These are phyloP conservation scores for Trichoderma semiorbis DNA, from an alignment of 2,329 filamentous ascomycete species.

Conservation along the genomic window DNA sequence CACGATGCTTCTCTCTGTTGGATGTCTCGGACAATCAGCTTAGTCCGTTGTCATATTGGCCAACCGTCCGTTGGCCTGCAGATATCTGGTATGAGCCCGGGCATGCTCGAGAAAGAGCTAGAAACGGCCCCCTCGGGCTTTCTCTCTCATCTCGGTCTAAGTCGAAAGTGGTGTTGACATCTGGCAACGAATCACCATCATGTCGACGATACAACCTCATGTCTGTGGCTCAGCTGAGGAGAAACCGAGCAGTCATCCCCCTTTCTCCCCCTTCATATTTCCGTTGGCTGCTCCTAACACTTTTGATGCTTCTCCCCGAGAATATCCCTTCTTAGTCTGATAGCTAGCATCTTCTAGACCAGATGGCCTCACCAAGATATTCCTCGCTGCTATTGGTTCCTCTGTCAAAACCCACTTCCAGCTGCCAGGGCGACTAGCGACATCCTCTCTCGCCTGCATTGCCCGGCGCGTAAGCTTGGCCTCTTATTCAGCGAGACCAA, in stretches of 20 bases:
- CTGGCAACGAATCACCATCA: not conserved
- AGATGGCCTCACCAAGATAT: not conserved
- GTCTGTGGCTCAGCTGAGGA: constrained; percentile 13
- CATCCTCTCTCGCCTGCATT: not conserved
- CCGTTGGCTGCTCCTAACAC: not conserved
- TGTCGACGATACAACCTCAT: not conserved
- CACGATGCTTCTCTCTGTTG: not conserved
- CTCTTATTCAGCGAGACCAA: not conserved
- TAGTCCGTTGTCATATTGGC: not conserved
- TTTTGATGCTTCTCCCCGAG: not conserved
- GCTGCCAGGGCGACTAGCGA: not conserved
- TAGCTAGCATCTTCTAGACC: not conserved
- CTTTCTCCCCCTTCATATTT: not conserved
- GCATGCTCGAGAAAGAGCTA: not conserved
- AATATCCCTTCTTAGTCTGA: not conserved
- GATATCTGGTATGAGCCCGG: not conserved
- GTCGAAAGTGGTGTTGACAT: not conserved
- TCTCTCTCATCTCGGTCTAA: not conserved
- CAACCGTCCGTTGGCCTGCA: not conserved
- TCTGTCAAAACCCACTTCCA: not conserved
- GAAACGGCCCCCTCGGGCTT: not conserved
- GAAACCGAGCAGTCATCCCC: not conserved
- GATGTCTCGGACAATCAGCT: not conserved
- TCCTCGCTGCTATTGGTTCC: not conserved
- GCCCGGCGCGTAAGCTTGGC: constrained; percentile 7